phyloP scores from a whole-genome alignment of 805 yeast species.

The Hanseniaspora hatyaiensis region DNA sequence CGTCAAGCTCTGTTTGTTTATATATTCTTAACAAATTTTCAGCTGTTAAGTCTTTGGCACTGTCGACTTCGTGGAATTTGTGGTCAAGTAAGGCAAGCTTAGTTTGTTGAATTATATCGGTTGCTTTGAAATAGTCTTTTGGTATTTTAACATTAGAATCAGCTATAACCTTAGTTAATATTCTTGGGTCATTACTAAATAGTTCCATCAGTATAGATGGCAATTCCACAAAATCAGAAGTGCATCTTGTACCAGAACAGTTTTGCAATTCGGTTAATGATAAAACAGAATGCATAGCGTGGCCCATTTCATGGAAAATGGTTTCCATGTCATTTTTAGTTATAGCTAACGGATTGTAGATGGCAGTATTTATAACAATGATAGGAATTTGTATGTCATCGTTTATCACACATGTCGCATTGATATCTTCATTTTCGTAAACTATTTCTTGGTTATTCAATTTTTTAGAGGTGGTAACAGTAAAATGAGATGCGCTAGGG shows the following conservation, averaged over 20 bases:
- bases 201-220: conserved; percentile 96
- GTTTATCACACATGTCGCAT: conserved; percentile 18
- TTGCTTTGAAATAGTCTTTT: conserved; percentile 25
- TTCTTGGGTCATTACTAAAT: conserved; percentile 73
- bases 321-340: conserved; percentile 68
- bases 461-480: conserved; percentile 85
- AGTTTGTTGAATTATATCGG: conserved; percentile 57
- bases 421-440: conserved; percentile 22
- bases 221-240: conserved; percentile 90
- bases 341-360: not conserved
- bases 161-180: conserved; percentile 41
- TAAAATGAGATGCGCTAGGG: conserved; percentile 87
- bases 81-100: conserved; percentile 88
- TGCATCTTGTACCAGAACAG: conserved; percentile 88
- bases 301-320: conserved; percentile 96
- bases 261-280: conserved; percentile 85
- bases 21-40: conserved; percentile 33
- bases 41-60: conserved; percentile 43
- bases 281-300: conserved; percentile 94
- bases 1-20: conserved; percentile 48
- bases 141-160: conserved; percentile 32
- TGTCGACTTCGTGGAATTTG: conserved; percentile 44
- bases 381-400: conserved; percentile 23
- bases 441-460: conserved; percentile 44
- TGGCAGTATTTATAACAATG: conserved; percentile 27